Base-by-base conservation (phyloP, 495 filamentous ascomycete species). In the Penicillium odoratum region DNA sequence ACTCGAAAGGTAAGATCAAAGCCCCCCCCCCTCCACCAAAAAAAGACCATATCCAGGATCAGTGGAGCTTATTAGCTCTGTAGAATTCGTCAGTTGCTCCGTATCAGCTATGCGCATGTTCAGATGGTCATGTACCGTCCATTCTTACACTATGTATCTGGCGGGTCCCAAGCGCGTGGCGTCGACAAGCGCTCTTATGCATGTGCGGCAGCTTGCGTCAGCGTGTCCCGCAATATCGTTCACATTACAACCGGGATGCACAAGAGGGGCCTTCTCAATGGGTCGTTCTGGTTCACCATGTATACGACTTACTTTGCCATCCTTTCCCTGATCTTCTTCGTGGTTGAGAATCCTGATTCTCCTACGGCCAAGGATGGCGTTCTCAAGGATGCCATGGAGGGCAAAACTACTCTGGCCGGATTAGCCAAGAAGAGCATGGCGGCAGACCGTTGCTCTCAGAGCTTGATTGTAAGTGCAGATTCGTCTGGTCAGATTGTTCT, bases 231-330 rank as follows among this genome's bases (percentile, higher is more conserved):
- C 28, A 98, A 97, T 65, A 94, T 98, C 55, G 85, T 98, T 34
- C 93, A 96, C 69, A 94, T 96, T 56, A 90, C 89, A 3, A 85
- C 84, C 29, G 89, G 94, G 60, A 97, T 98, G 85, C 91, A 93
- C 58, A 88, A 86, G 65, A 81, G 86, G 60, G 87, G 86, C 0
- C 78, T 95, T 10, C 81, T 98, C 25, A 89, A 90, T 63, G 94
- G 94, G 0, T 90, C 92, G 0, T 96, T 93, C 74, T 98, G 94
- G 94, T 97, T 97, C 63, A 89, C 88, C 48, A 91, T 97, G 75
- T 98, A 97, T 62, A 96, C 94, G 3, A 90, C 91, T 13, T 98
- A 97, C 74, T 98, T 97, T 69, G 88, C 92, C 25, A 92, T 97
- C 44, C 78, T 98, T 9, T 92, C 92, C 0, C 74, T 98, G 55